Evolutionary conservation across 371 early-diverging fungal species (phyloP), one percentile per base, ranked within the genome.

Genomic region (Mucor velutinosus): DNA sequence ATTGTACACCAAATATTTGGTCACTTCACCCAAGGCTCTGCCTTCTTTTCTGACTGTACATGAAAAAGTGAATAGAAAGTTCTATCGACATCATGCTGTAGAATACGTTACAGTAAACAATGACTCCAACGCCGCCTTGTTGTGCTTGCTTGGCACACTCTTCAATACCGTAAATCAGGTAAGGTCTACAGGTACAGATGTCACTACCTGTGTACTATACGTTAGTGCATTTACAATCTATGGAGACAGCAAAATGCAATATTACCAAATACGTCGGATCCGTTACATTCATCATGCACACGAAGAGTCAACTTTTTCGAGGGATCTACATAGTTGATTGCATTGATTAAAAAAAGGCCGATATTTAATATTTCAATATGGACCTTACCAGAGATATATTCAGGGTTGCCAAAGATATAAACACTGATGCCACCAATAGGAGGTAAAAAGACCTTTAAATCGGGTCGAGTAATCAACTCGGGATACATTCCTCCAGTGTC

Each of bases 1-100:
- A 75, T 97, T 97, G 77, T 97, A 97, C 0, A 97, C 98, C 21
- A 97, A 85, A 67, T 97, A 97, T 77, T 97, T 97, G 39, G 97
- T 97, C 17, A 97, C 97, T 72, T 97, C 98, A 62, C 98, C 98
- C 51, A 97, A 73, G 0, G 97, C 97, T 63, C 97, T 89, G 7
- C 97, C 97, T 82, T 97, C 97, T 76, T 97, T 97, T 63, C 94
- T 87, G 82, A 94, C 89, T 89, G 64, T 29, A 35, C 3, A 41
- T 7, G 3, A 32, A 45, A 14, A 17, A 12, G 41, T 53, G 3
- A 53, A 27, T 53, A 21, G 53, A 53, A 53, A 53, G 53, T 53
- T 53, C 53, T 27, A 53, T 25, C 25, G 7, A 47, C 25, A 10
- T 25, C 25, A 25, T 51, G 3, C 4, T 12, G 23, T 0, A 25